A percentile compares a stretch with the other conserved stretches of the same genome.
These are phyloP conservation scores for Boeremia exigua DNA, from an alignment of 2,329 filamentous ascomycete species.

Conservation along the genomic window DNA sequence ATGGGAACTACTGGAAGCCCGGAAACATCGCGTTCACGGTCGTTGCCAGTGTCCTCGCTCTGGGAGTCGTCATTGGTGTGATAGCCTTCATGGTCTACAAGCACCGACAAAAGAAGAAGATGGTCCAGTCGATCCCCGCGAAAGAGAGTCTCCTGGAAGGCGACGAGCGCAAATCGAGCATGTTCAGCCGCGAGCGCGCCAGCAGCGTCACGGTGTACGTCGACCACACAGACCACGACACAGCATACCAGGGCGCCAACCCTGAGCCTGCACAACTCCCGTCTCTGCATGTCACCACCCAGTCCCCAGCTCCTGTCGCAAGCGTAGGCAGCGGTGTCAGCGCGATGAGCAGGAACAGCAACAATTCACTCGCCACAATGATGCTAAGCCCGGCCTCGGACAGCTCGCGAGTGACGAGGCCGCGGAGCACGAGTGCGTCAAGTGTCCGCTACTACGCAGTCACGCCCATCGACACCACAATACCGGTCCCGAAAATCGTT, in stretches of 20 bases:
- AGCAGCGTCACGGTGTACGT: conserved; percentile 41
- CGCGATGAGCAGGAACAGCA: conserved; percentile 24
- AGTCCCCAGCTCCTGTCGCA: conserved; percentile 21
- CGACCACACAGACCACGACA: conserved; percentile 27
- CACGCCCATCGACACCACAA: conserved; percentile 26
- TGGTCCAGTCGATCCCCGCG: conserved; percentile 25
- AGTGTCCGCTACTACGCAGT: conserved; percentile 41
- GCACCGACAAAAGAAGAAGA: conserved; percentile 34
- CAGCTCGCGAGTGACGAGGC: conserved; percentile 23
- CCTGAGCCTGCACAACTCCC: conserved; percentile 34
- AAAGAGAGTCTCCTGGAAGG: conserved; percentile 35
- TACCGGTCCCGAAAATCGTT: conserved; percentile 40
- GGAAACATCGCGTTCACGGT: conserved; percentile 35
- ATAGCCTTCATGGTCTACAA: conserved; percentile 31
- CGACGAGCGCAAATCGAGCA: conserved; percentile 39
- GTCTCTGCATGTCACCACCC: conserved; percentile 35
- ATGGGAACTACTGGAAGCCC: conserved; percentile 31
- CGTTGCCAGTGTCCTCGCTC: conserved; percentile 33
- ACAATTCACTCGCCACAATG: conserved; percentile 28
- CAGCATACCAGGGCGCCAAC: conserved; percentile 25
- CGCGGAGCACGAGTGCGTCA: conserved; percentile 38
- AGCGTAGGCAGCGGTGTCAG: conserved; percentile 34
- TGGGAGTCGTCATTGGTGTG: conserved; percentile 27
- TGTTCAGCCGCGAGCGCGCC: conserved; percentile 41
- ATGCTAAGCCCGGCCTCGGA: conserved; percentile 32